These are phyloP conservation scores for Phaeosphaeria sp. DNA, from an alignment of 2,329 filamentous ascomycete genomes.

Conservation along the genomic window DNA sequence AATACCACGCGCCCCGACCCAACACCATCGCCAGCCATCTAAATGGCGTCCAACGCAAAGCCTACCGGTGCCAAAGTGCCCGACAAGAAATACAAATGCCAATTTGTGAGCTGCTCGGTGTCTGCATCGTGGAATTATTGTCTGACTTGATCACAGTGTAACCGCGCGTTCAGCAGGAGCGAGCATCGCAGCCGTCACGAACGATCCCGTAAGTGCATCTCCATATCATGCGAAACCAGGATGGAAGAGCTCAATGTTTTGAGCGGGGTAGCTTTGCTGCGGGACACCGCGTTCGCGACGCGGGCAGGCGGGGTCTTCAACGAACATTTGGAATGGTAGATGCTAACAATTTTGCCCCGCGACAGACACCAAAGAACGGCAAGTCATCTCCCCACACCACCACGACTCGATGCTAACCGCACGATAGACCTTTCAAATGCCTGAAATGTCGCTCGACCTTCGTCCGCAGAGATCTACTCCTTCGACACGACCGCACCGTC, in stretches of 20 bases:
- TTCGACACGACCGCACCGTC: slow-evolving; percentile 96
- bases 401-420: background rate
- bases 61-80: slow-evolving; percentile 71
- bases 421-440: slow-evolving; percentile 95
- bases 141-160: slow-evolving; percentile 69
- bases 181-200: slow-evolving; percentile 98
- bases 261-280: slow-evolving; percentile 42
- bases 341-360: slow-evolving; percentile 46
- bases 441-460: slow-evolving; percentile 98
- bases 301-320: slow-evolving; percentile 35
- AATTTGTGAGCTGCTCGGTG: background rate
- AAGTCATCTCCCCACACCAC: background rate
- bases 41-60: slow-evolving; percentile 71
- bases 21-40: slow-evolving; percentile 53
- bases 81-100: slow-evolving; percentile 92
- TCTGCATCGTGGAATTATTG: background rate
- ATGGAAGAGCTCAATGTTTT: slow-evolving; percentile 33
- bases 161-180: slow-evolving; percentile 94
- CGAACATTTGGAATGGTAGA: slow-evolving; percentile 12
- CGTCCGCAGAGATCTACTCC: slow-evolving; percentile 92
- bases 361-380: slow-evolving; percentile 78
- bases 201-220: slow-evolving; percentile 83
- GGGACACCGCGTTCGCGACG: slow-evolving; percentile 44
- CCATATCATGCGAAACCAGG: slow-evolving; percentile 1
- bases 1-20: slow-evolving; percentile 38